A percentile compares a stretch with the other conserved stretches of the same genome.
Evolutionary conservation across 805 yeast genomes (phyloP).

Genomic region (Yarrowia osloensis): DNA sequence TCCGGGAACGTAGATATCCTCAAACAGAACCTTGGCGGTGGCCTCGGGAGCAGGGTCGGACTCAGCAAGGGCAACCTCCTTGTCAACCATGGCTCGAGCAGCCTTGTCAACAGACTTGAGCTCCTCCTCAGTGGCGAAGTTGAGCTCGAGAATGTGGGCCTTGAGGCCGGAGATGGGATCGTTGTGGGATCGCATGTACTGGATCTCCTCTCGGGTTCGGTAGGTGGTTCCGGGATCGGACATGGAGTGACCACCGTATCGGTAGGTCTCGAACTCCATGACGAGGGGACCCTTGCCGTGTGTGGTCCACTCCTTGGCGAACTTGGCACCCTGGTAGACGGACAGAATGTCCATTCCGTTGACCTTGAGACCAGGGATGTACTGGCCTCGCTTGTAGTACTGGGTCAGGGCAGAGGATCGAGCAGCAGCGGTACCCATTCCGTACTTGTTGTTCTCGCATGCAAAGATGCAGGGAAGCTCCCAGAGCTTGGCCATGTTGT

Average conservation of each 20-base stretch:
- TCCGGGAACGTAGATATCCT: slow-evolving; percentile 95
- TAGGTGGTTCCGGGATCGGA: slow-evolving; percentile 99
- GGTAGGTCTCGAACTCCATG: slow-evolving; percentile 95
- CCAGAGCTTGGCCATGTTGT: slow-evolving; percentile 99
- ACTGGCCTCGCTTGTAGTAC: slow-evolving; percentile 98
- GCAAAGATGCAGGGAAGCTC: slow-evolving; percentile 91
- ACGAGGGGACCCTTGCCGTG: slow-evolving; percentile 95
- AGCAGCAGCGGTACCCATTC: slow-evolving; percentile 99
- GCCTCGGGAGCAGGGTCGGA: slow-evolving; percentile 95
- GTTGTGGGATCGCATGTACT: slow-evolving; percentile 97
- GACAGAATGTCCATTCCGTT: slow-evolving; percentile 99
- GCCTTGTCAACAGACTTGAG: slow-evolving; percentile 92
- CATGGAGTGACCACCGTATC: slow-evolving; percentile 99
- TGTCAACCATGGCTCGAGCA: slow-evolving; percentile 93
- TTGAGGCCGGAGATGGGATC: slow-evolving; percentile 98
- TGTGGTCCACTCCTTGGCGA: slow-evolving; percentile 94
- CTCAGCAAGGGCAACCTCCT: slow-evolving; percentile 92
- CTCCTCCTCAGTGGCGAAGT: slow-evolving; percentile 91
- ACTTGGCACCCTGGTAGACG: slow-evolving; percentile 91
- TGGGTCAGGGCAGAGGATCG: slow-evolving; percentile 97
- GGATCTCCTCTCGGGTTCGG: slow-evolving; percentile 99
- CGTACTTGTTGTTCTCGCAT: slow-evolving; percentile 98
- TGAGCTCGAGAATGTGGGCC: slow-evolving; percentile 76
- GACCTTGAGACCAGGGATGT: slow-evolving; percentile 96
- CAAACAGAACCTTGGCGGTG: slow-evolving; percentile 88